Conservation (phyloP, 169 alveolate species). For the Plasmodium ovale region DNA sequence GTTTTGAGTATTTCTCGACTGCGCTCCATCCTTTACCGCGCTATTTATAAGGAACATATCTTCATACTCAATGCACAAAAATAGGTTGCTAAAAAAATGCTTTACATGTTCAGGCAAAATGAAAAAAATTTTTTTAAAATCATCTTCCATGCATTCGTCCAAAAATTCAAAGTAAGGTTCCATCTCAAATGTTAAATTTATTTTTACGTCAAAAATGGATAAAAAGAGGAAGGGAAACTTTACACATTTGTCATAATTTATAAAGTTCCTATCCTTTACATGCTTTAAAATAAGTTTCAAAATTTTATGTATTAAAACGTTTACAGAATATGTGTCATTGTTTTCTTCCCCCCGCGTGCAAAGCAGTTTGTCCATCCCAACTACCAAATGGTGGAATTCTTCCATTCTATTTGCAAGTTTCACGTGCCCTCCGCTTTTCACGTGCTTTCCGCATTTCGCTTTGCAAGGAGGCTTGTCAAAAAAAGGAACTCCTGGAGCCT, state of each 20-base stretch:
- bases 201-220: constrained; percentile 31
- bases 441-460: neutral
- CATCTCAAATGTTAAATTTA: constrained; percentile 31
- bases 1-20: neutral
- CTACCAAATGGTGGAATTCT: constrained; percentile 9
- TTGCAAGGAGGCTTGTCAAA: neutral
- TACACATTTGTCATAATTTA: constrained; percentile 59
- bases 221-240: constrained; percentile 47
- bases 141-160: constrained; percentile 8
- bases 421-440: neutral
- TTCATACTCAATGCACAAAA: constrained; percentile 63
- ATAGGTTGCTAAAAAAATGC: constrained; percentile 32
- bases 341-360: neutral
- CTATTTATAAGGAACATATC: constrained; percentile 14
- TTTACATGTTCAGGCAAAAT: constrained; percentile 25
- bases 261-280: constrained; percentile 38
- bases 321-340: constrained; percentile 15
- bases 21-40: neutral
- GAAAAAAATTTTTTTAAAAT: constrained; percentile 24
- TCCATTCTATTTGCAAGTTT: constrained; percentile 18
- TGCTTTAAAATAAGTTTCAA: constrained; percentile 66
- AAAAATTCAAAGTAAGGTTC: constrained; percentile 11
- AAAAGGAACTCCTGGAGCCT: constrained; percentile 1
- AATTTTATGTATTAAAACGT: constrained; percentile 56
- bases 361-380: constrained; percentile 20